Evolutionary conservation across 768 basidiomycete species (phyloP).

Genomic region (Suillus tomentosus): DNA sequence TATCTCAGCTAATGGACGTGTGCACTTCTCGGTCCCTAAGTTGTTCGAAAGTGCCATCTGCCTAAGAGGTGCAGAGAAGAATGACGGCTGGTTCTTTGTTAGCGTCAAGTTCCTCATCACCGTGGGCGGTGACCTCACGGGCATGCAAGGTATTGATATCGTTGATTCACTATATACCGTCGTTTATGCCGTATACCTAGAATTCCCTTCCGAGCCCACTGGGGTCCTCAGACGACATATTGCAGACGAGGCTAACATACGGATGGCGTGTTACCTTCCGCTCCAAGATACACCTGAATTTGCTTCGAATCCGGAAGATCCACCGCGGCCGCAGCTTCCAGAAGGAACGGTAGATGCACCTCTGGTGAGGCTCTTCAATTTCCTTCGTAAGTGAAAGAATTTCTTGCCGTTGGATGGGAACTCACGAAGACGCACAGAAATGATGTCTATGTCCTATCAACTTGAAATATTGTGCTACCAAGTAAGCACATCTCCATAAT

Average conservation of each 20-base stretch:
- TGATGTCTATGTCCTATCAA: conserved; percentile 91
- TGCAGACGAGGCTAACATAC: conserved; percentile 69
- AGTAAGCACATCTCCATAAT: conserved; percentile 27
- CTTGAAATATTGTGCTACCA: conserved; percentile 88
- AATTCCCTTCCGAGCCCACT: conserved; percentile 71
- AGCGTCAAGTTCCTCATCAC: conserved; percentile 73
- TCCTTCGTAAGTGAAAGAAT: conserved; percentile 66
- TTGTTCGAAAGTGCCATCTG: conserved; percentile 77
- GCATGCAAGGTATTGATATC: conserved; percentile 57
- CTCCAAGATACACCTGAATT: conserved; percentile 43
- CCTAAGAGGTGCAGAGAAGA: conserved; percentile 64
- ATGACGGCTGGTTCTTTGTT: conserved; percentile 87
- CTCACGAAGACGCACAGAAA: conserved; percentile 50
- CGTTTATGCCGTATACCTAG: conserved; percentile 36
- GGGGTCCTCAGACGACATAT: conserved; percentile 67
- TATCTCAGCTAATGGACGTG: conserved; percentile 71
- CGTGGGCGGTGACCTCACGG: conserved; percentile 73
- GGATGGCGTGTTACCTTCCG: conserved; percentile 64
- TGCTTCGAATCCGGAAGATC: conserved; percentile 42
- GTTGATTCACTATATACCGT: background rate
- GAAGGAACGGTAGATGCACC: conserved; percentile 76
- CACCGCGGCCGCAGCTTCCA: conserved; percentile 51
- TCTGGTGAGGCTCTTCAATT: conserved; percentile 82
- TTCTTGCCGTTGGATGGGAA: background rate
- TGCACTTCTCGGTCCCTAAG: conserved; percentile 69